Evolutionary conservation across 2,329 filamentous ascomycete species (phyloP).

Genomic region (Monilinia fructicola): DNA sequence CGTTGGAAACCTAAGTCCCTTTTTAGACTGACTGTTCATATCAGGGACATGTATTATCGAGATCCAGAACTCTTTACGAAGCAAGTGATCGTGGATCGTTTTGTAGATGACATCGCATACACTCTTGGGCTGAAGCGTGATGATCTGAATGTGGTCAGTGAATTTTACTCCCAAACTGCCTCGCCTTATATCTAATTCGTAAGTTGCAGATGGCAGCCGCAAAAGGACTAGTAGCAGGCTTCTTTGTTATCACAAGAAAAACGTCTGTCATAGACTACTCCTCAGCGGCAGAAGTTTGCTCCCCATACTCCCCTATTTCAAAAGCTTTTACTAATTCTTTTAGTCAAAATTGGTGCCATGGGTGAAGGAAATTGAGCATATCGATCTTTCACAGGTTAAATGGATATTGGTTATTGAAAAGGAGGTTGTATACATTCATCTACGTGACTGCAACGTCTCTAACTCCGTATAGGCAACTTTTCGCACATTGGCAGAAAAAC

Average conservation of each 20-base stretch:
- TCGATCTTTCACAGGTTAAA: conserved; percentile 51
- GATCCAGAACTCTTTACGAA: conserved; percentile 69
- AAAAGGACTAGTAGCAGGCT: conserved; percentile 69
- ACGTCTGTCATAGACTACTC: conserved; percentile 45
- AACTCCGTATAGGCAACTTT: conserved; percentile 66
- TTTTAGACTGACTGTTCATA: neutral
- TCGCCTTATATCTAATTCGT: conserved; percentile 4
- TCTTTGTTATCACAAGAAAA: conserved; percentile 49
- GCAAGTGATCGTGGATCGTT: conserved; percentile 66
- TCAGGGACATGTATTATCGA: conserved; percentile 80
- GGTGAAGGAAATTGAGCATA: conserved; percentile 47
- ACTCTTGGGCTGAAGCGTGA: conserved; percentile 65
- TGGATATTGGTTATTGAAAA: conserved; percentile 80
- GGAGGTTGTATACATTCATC: conserved; percentile 52
- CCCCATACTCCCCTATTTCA: neutral
- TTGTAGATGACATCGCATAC: conserved; percentile 72
- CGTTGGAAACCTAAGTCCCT: neutral
- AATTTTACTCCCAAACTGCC: neutral
- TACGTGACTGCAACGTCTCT: conserved; percentile 18
- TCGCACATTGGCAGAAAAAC: conserved; percentile 59
- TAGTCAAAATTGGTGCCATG: conserved; percentile 63
- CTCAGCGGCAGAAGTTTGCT: conserved; percentile 44
- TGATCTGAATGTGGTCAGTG: conserved; percentile 66
- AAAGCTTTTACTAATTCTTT: conserved; percentile 9
- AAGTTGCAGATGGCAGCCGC: conserved; percentile 63